phyloP scores from a whole-genome alignment of 2,329 filamentous ascomycete species.

The Penicillium corylophilum region DNA sequence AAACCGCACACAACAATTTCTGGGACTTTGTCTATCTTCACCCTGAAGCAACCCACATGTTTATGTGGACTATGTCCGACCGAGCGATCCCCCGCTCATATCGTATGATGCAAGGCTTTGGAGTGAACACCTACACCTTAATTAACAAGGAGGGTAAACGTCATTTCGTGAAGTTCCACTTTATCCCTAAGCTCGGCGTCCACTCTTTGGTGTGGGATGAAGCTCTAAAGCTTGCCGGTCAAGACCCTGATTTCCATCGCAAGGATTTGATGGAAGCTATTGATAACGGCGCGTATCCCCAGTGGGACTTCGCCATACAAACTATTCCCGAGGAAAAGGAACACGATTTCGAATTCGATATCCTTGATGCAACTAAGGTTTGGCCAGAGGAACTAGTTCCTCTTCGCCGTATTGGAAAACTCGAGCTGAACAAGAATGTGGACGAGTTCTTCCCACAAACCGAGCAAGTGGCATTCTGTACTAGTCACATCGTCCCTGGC shows the following conservation, averaged over 20 bases:
- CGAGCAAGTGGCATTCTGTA: conserved; percentile 82
- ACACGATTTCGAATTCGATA: conserved; percentile 80
- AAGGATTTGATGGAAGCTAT: conserved; percentile 76
- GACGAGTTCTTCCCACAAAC: conserved; percentile 82
- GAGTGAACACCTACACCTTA: conserved; percentile 37
- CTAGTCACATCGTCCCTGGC: conserved; percentile 73
- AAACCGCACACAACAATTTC: conserved; percentile 53
- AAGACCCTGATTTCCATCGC: conserved; percentile 79
- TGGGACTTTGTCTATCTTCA: conserved; percentile 41
- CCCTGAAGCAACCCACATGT: conserved; percentile 34
- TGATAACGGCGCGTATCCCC: conserved; percentile 66
- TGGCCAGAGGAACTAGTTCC: conserved; percentile 79
- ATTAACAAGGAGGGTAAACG: conserved; percentile 35
- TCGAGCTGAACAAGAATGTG: conserved; percentile 75
- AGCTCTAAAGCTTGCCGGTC: conserved; percentile 69
- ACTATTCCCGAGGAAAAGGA: conserved; percentile 68
- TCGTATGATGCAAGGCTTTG: conserved; percentile 40
- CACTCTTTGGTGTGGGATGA: conserved; percentile 58
- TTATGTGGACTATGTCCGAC: conserved; percentile 33
- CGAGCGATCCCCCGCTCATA: conserved; percentile 36
- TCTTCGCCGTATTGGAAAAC: conserved; percentile 72
- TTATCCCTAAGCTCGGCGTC: conserved; percentile 34
- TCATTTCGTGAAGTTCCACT: conserved; percentile 38
- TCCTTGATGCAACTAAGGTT: conserved; percentile 80
- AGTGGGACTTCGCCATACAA: conserved; percentile 83